Conservation (phyloP, 2,329 filamentous ascomycete species). For the Talaromyces islandicus region DNA sequence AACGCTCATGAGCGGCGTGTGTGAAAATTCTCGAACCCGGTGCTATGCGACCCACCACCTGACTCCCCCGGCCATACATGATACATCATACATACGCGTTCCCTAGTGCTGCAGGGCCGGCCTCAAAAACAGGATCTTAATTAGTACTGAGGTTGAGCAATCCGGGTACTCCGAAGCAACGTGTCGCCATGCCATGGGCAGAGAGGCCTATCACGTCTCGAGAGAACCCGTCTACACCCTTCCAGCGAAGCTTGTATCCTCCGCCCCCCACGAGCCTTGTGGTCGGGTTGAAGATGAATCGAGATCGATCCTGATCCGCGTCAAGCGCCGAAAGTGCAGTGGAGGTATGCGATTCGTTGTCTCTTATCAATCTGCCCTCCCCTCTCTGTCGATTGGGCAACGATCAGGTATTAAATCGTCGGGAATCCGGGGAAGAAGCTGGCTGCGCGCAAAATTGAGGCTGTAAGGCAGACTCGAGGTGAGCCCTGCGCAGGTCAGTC, state of each 20-base stretch:
- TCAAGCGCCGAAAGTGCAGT: background rate
- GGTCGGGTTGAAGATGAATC: background rate
- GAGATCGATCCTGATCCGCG: background rate
- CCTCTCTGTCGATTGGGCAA: background rate
- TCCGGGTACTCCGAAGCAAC: background rate
- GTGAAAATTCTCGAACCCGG: background rate
- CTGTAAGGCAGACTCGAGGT: background rate
- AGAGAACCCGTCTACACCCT: background rate
- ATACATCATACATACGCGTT: too few relatives aligned
- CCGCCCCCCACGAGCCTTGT: background rate
- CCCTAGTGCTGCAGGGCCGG: background rate
- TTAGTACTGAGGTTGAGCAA: background rate
- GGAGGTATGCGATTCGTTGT: background rate
- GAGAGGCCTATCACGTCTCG: background rate
- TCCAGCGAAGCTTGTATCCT: background rate
- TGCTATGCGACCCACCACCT: background rate
- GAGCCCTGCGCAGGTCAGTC: background rate
- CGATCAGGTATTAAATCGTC: background rate
- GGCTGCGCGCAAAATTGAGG: background rate
- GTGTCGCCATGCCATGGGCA: background rate
- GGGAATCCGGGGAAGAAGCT: background rate
- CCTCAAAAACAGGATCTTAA: background rate
- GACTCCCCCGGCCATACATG: background rate
- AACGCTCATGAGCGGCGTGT: too few relatives aligned
- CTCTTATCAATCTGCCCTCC: background rate